These are phyloP conservation scores for Kokia cookei DNA, from an alignment of 441 rosid genomes.

Conservation along the genomic window DNA sequence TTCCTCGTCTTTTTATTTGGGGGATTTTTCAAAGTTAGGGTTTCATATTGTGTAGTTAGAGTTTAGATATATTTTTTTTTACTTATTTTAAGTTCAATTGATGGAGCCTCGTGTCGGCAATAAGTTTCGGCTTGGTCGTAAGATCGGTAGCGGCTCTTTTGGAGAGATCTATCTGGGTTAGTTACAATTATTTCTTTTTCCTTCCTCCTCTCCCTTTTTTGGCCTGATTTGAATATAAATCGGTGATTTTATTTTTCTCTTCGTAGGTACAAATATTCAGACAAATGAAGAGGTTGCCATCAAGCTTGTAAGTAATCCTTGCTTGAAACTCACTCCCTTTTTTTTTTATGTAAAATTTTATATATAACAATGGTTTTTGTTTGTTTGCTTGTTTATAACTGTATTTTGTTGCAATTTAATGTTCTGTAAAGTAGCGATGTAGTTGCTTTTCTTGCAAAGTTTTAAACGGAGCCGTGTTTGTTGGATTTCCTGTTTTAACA, in stretches of 20 bases:
- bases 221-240: neutral
- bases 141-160: constrained; percentile 83
- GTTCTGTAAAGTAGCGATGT: neutral
- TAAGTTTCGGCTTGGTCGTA: constrained; percentile 65
- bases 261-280: constrained; percentile 76
- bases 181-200: neutral
- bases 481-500: neutral
- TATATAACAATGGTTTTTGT: neutral
- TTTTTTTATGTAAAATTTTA: neutral
- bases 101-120: constrained; percentile 79
- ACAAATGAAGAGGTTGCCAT: constrained; percentile 90
- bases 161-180: constrained; percentile 77
- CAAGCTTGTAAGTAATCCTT: constrained; percentile 68
- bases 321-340: neutral
- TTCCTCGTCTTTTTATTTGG: neutral
- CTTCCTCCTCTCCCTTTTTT: neutral
- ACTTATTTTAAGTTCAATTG: constrained; percentile 3
- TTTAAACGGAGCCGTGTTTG: neutral
- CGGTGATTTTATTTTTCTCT: constrained; percentile 12
- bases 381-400: neutral
- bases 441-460: neutral
- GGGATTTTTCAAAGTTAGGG: neutral
- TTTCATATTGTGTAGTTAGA: constrained; percentile 7
- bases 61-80: constrained; percentile 13
- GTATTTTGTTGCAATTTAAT: neutral